Evolutionary conservation across 2,329 filamentous ascomycete species (phyloP).

Genomic region (Colletotrichum sp.): DNA sequence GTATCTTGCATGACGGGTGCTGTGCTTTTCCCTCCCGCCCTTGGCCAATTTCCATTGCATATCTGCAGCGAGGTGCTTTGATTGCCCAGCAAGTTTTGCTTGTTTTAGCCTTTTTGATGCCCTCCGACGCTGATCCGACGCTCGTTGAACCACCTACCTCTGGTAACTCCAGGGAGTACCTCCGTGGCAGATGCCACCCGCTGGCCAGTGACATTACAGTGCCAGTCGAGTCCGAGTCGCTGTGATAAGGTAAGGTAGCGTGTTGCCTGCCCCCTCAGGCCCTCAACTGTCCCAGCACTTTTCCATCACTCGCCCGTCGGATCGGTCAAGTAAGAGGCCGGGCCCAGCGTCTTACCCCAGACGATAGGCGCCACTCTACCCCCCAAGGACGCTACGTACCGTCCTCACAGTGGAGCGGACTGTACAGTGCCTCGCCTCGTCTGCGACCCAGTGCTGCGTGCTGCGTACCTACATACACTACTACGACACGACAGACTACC

Average conservation of each 20-base stretch:
- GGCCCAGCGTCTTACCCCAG: slow-evolving; percentile 15
- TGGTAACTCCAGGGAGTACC: not conserved
- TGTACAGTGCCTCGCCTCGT: slow-evolving; percentile 16
- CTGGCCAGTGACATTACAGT: not conserved
- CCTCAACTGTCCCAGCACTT: not conserved
- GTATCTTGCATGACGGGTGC: not conserved
- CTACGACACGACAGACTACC: slow-evolving; percentile 1
- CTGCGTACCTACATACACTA: slow-evolving; percentile 3
- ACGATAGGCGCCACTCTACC: slow-evolving; percentile 6
- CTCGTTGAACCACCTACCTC: not conserved
- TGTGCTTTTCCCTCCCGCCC: not conserved
- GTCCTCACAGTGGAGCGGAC: slow-evolving; percentile 9
- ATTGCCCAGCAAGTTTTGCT: not conserved
- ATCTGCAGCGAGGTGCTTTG: not conserved
- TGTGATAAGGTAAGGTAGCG: not conserved
- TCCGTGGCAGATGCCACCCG: not conserved
- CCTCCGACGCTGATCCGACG: slow-evolving; percentile 2
- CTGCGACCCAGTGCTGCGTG: slow-evolving; percentile 4
- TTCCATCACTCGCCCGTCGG: not conserved
- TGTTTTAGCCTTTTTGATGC: not conserved
- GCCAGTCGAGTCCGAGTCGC: not conserved
- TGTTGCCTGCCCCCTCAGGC: not conserved
- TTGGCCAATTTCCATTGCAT: not conserved
- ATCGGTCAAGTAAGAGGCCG: slow-evolving; percentile 9
- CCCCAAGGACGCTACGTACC: slow-evolving; percentile 3